Evolutionary conservation across 352 stramenopile species (phyloP).

Genomic region (Pythium brassicae): DNA sequence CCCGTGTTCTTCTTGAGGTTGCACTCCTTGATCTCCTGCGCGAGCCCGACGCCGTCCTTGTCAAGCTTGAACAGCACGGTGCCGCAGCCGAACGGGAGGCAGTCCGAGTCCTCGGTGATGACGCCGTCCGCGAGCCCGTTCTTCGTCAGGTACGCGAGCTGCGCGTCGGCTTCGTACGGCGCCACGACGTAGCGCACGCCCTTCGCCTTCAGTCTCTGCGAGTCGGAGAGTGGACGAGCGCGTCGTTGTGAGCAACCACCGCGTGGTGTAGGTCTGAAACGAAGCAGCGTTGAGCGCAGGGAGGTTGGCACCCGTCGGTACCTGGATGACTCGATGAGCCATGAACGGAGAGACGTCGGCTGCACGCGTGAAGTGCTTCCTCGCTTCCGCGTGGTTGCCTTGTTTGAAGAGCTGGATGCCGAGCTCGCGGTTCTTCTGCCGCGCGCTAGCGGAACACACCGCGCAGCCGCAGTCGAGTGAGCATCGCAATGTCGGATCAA

Average conservation of each 20-base stretch:
- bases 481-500: no score
- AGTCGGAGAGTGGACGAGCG: neutral
- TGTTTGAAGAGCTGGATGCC: conserved; percentile 55
- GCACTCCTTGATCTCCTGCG: conserved; percentile 75
- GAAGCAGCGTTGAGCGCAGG: neutral
- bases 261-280: no score
- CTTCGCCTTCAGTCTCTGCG: conserved; percentile 42
- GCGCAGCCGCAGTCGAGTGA: neutral
- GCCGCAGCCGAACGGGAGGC: conserved; percentile 89
- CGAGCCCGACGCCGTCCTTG: conserved; percentile 70
- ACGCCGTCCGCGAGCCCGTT: conserved; percentile 87
- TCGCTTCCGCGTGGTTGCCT: conserved; percentile 50
- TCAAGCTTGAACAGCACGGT: conserved; percentile 96
- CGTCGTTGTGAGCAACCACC: neutral
- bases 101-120: conserved; percentile 96
- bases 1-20: conserved; percentile 76
- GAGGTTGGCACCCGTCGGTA: no score
- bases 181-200: conserved; percentile 92
- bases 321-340: conserved; percentile 75
- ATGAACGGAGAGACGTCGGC: conserved; percentile 78
- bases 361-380: conserved; percentile 68
- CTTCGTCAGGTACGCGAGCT: conserved; percentile 90
- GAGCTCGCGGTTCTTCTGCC: conserved; percentile 65
- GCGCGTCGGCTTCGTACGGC: conserved; percentile 97
- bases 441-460: conserved; percentile 20